Evolutionary conservation across 768 basidiomycete genomes (phyloP).

Genomic region (Tulasnella sp.): DNA sequence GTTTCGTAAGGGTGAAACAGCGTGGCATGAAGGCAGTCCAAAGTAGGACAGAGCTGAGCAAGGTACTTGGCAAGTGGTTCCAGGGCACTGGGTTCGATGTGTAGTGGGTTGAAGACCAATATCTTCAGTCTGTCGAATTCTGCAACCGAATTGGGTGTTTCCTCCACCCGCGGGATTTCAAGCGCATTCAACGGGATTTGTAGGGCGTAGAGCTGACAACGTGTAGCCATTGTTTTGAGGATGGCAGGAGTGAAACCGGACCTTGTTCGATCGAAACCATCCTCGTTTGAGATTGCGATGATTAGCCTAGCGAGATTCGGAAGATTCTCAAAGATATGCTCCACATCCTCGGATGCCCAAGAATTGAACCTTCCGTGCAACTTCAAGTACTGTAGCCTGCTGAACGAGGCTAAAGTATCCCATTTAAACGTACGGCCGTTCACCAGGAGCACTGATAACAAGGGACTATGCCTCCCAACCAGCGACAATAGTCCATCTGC

Average conservation of each 20-base stretch:
- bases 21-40: no score
- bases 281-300: no score
- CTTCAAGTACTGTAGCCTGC: neutral
- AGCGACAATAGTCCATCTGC: neutral
- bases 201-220: neutral
- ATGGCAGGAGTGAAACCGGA: neutral
- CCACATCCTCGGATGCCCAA: no score
- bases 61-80: neutral
- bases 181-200: neutral
- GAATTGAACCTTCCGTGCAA: neutral
- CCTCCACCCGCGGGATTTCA: neutral
- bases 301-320: no score
- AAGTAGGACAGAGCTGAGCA: neutral
- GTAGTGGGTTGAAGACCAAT: neutral
- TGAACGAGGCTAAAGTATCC: neutral
- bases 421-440: neutral
- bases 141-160: neutral
- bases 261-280: neutral
- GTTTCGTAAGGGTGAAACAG: no score
- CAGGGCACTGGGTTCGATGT: neutral
- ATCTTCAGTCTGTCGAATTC: neutral
- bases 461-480: neutral
- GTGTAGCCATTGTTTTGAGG: neutral
- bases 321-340: no score
- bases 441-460: neutral